phyloP scores from a whole-genome alignment of 345 rosid species.

The Arabidopsis arenosa region DNA sequence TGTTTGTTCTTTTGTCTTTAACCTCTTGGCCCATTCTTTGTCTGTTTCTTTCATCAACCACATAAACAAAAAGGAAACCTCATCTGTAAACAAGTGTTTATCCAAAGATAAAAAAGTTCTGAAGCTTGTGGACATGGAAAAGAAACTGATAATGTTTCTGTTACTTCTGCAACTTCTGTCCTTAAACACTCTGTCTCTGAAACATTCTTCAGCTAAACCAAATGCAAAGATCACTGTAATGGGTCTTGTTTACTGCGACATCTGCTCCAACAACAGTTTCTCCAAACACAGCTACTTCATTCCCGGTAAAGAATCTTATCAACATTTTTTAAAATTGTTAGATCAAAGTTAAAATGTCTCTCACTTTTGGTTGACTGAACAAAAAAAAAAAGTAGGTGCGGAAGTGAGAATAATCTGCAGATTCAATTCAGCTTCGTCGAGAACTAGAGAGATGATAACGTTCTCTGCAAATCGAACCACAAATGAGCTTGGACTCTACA shows the following conservation, averaged over 20 bases:
- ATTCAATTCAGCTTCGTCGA: slow-evolving; percentile 67
- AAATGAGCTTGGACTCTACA: slow-evolving; percentile 76
- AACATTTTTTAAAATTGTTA: neutral
- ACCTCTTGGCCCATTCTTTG: slow-evolving; percentile 37
- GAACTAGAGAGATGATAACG: slow-evolving; percentile 65
- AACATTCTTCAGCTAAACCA: slow-evolving; percentile 40
- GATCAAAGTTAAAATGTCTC: neutral
- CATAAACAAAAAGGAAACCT: slow-evolving; percentile 39
- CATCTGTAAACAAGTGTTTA: slow-evolving; percentile 42
- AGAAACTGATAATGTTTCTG: slow-evolving; percentile 39
- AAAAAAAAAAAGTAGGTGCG: slow-evolving; percentile 55
- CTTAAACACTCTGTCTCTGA: slow-evolving; percentile 47
- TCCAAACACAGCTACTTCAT: slow-evolving; percentile 92
- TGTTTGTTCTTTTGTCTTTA: slow-evolving; percentile 33
- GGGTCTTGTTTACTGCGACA: slow-evolving; percentile 96
- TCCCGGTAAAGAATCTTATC: slow-evolving; percentile 56
- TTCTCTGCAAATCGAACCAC: slow-evolving; percentile 93
- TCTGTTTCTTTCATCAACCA: slow-evolving; percentile 47
- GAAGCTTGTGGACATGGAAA: slow-evolving; percentile 33
- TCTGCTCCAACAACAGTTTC: slow-evolving; percentile 96
- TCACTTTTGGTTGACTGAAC: slow-evolving; percentile 5
- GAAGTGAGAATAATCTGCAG: slow-evolving; percentile 85
- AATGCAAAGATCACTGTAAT: slow-evolving; percentile 71
- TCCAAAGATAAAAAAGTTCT: slow-evolving; percentile 11
- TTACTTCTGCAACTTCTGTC: slow-evolving; percentile 56